Conservation (phyloP, 768 basidiomycete species). For the Podaxis sp. region DNA sequence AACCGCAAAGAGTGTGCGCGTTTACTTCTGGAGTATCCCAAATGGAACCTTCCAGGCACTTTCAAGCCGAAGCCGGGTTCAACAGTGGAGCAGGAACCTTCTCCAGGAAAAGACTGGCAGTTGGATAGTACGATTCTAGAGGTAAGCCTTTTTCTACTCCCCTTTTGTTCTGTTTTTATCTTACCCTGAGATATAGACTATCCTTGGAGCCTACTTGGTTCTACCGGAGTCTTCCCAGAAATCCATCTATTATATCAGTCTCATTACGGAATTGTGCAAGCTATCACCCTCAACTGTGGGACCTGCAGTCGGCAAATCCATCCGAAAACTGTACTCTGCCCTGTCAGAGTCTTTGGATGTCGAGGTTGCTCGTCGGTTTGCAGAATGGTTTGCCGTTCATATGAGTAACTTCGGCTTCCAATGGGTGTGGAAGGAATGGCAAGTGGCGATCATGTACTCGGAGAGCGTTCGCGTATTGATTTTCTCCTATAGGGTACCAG, state of each 20-base stretch:
- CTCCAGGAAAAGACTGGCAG: conserved; percentile 74
- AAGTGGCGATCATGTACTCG: conserved; percentile 21
- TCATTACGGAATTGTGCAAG: conserved; percentile 94
- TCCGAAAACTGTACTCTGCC: conserved; percentile 77
- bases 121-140: conserved; percentile 88
- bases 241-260: conserved; percentile 79
- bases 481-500: conserved; percentile 66
- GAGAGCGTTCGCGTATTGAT: neutral
- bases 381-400: conserved; percentile 95
- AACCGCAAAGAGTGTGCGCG: conserved; percentile 95
- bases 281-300: conserved; percentile 90
- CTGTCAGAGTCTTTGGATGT: conserved; percentile 88
- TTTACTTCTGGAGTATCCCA: conserved; percentile 80
- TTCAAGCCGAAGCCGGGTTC: conserved; percentile 80
- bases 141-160: conserved; percentile 36
- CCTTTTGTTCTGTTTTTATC: neutral
- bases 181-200: conserved; percentile 41
- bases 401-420: conserved; percentile 98
- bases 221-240: conserved; percentile 78
- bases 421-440: conserved; percentile 99
- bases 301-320: conserved; percentile 94
- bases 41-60: conserved; percentile 79
- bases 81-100: conserved; percentile 46
- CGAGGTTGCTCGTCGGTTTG: conserved; percentile 76
- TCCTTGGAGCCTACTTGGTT: conserved; percentile 71